A percentile compares a stretch with the other conserved stretches of the same genome.
Conservation (phyloP, 2,329 filamentous ascomycete genomes). For the Fusarium papillatum region DNA sequence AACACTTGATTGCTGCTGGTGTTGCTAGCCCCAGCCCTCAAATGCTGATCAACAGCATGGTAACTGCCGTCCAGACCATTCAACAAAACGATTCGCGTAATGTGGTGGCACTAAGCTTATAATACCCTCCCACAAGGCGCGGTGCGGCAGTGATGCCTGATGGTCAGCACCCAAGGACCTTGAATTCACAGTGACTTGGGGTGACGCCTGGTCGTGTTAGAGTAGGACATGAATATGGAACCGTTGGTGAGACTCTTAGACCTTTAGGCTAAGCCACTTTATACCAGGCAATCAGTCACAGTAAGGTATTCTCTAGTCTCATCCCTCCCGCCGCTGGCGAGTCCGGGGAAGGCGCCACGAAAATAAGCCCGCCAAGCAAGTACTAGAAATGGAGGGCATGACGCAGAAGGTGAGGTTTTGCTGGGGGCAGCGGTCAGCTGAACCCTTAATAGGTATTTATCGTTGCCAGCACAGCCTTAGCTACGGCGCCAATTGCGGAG, state of each 20-base stretch:
- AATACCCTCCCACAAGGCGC: not conserved
- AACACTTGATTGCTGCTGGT: not conserved
- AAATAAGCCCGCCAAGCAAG: not conserved
- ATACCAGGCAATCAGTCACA: not conserved
- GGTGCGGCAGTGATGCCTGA: not conserved
- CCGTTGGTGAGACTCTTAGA: not conserved
- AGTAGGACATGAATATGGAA: not conserved
- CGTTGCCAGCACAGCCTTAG: too few relatives aligned
- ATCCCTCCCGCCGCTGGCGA: not conserved
- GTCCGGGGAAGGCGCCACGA: not conserved
- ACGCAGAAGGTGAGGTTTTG: too few relatives aligned
- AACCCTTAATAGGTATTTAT: too few relatives aligned
- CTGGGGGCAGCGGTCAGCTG: too few relatives aligned
- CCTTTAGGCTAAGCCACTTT: not conserved
- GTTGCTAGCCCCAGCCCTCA: not conserved
- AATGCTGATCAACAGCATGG: not conserved
- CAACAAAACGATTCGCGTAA: not conserved
- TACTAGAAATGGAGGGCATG: too few relatives aligned
- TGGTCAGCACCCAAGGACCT: not conserved
- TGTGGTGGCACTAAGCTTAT: not conserved
- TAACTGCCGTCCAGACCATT: not conserved
- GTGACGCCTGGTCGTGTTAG: not conserved
- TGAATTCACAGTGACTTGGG: not conserved
- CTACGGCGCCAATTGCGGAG: too few relatives aligned
- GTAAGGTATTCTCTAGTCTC: not conserved